A percentile compares a stretch with the other conserved stretches of the same genome.
Conservation (phyloP, 441 rosid genomes). For the Breynia disticha region DNA sequence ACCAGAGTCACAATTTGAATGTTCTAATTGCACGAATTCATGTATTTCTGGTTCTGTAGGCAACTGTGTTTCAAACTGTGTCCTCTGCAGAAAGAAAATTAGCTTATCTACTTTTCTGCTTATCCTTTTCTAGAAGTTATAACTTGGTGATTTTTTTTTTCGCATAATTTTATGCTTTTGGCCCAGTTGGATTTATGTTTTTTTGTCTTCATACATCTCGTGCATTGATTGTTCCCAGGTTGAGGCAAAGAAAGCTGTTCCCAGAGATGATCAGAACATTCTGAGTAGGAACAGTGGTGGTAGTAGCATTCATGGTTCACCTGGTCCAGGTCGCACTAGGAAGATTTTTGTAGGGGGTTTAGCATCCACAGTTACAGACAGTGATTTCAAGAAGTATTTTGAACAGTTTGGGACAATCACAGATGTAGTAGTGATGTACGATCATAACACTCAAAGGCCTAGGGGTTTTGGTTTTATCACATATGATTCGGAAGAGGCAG, state of each 20-base stretch:
- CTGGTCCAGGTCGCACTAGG: conserved; percentile 75
- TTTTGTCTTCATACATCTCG: conserved; percentile 3
- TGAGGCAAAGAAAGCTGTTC: conserved; percentile 95
- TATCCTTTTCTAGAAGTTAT: neutral
- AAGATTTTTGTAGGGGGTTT: conserved; percentile 97
- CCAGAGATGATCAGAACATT: conserved; percentile 84
- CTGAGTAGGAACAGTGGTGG: conserved; percentile 49
- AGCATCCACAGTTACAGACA: conserved; percentile 83
- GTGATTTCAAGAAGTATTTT: conserved; percentile 77
- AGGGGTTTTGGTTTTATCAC: conserved; percentile 95
- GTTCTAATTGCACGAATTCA: conserved; percentile 26
- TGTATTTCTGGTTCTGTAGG: neutral
- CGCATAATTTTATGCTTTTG: neutral
- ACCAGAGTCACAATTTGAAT: conserved; percentile 10
- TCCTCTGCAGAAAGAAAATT: neutral
- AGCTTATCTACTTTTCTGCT: neutral
- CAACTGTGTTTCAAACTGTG: neutral
- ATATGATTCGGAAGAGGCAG: conserved; percentile 85
- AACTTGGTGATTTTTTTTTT: neutral
- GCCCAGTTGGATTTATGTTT: neutral
- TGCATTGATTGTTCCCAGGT: conserved; percentile 38
- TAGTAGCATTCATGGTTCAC: conserved; percentile 71
- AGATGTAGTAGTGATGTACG: conserved; percentile 94
- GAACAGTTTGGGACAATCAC: conserved; percentile 85
- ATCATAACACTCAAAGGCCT: conserved; percentile 94